A percentile compares a stretch with the other conserved stretches of the same genome.
phyloP scores from a whole-genome alignment of 2,329 filamentous ascomycete genomes.

The Sporothrix luriei region DNA sequence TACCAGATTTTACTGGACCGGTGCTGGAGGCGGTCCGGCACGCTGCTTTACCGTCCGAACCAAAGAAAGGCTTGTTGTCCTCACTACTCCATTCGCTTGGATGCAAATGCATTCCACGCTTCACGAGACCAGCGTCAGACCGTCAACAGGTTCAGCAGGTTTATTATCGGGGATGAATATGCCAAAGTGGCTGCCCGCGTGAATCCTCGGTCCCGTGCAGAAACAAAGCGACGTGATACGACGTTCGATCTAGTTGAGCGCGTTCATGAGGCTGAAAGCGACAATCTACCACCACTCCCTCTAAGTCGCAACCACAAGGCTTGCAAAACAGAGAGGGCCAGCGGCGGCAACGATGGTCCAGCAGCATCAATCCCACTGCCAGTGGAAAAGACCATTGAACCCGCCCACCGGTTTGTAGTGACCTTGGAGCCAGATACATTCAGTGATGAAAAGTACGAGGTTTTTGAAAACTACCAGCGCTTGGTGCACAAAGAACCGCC shows the following conservation, averaged over 20 bases:
- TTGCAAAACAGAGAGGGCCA: background rate
- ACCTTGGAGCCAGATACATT: slow-evolving; percentile 71
- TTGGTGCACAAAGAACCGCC: slow-evolving; percentile 70
- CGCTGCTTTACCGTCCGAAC: slow-evolving; percentile 75
- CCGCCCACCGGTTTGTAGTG: slow-evolving; percentile 68
- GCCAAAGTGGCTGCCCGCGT: slow-evolving; percentile 63
- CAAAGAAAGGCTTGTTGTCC: slow-evolving; percentile 83
- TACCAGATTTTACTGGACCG: slow-evolving; percentile 74
- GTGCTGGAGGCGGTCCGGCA: slow-evolving; percentile 75
- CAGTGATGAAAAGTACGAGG: slow-evolving; percentile 72
- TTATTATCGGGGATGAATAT: slow-evolving; percentile 70
- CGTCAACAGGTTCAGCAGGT: slow-evolving; percentile 71
- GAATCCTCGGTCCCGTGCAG: slow-evolving; percentile 68
- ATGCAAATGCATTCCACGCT: slow-evolving; percentile 65
- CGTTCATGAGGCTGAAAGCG: slow-evolving; percentile 69
- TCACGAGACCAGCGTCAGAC: slow-evolving; percentile 73
- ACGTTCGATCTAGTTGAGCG: slow-evolving; percentile 68
- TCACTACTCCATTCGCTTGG: slow-evolving; percentile 80
- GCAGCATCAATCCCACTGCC: background rate
- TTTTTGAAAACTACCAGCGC: slow-evolving; percentile 76
- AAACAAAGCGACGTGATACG: slow-evolving; percentile 63
- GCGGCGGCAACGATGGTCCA: background rate
- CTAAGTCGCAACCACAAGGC: background rate
- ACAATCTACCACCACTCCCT: slow-evolving; percentile 46
- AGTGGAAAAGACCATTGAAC: slow-evolving; percentile 46